Conservation (phyloP, 148 eudicot species). For the Gaultheria prostrata region DNA sequence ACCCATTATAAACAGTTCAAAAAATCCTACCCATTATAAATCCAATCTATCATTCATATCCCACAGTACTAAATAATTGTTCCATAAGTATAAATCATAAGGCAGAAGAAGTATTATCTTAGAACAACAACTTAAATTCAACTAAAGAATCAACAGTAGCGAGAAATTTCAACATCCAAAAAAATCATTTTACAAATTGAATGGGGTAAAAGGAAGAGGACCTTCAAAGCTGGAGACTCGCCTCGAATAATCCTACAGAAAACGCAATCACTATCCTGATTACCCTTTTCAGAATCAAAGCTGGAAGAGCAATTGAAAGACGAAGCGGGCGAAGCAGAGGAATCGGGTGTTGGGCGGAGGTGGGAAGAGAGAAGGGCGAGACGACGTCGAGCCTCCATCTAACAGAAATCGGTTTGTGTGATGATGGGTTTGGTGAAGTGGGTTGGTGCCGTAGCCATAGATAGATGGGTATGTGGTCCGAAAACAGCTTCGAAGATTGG, state of each 20-base stretch:
- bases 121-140: background rate
- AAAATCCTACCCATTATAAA: background rate
- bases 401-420: background rate
- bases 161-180: background rate
- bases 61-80: background rate
- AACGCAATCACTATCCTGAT: constrained; percentile 40
- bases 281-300: constrained; percentile 13
- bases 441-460: background rate
- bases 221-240: constrained; percentile 83
- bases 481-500: background rate
- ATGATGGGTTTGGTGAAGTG: background rate
- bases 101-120: background rate
- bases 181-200: background rate
- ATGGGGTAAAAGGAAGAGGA: constrained; percentile 7
- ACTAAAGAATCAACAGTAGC: background rate
- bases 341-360: constrained; percentile 28
- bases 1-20: background rate
- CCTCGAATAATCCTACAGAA: constrained; percentile 73
- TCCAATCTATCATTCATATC: background rate
- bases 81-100: background rate
- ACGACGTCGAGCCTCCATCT: constrained; percentile 67
- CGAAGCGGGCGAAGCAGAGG: constrained; percentile 19
- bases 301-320: constrained; percentile 33
- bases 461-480: background rate
- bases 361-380: constrained; percentile 54